phyloP scores from a whole-genome alignment of 164 flowering plant species.

The Magnolia sinica region DNA sequence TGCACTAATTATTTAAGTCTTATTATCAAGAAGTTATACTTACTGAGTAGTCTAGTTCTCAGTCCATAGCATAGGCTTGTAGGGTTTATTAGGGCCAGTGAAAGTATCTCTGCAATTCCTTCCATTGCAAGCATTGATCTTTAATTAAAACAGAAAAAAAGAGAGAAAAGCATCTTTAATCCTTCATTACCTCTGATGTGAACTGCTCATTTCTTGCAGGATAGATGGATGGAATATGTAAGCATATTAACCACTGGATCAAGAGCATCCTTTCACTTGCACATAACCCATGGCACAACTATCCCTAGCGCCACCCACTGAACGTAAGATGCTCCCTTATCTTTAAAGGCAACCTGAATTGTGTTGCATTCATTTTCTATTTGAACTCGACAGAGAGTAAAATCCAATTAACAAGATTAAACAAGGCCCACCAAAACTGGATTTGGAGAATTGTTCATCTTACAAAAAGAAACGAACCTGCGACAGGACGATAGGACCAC shows the following conservation, averaged over 20 bases:
- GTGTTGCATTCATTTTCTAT: conserved; percentile 88
- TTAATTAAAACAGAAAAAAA: neutral
- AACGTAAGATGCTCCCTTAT: conserved; percentile 47
- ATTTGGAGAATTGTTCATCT: neutral
- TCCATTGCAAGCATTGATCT: conserved; percentile 96
- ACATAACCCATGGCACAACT: conserved; percentile 97
- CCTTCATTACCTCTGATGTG: no score
- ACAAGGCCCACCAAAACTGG: neutral
- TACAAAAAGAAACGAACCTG: conserved; percentile 26
- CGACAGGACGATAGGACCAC: conserved; percentile 57
- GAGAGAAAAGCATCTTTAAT: neutral
- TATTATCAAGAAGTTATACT: conserved; percentile 15
- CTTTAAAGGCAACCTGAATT: conserved; percentile 56
- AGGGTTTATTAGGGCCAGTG: conserved; percentile 69
- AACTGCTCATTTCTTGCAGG: neutral
- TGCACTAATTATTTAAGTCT: neutral
- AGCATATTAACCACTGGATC: conserved; percentile 52
- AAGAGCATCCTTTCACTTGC: conserved; percentile 93
- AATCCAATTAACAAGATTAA: neutral
- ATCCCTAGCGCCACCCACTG: conserved; percentile 43
- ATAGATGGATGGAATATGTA: neutral
- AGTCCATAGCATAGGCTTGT: conserved; percentile 84
- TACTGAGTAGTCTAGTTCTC: conserved; percentile 98
- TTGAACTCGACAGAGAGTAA: conserved; percentile 26
- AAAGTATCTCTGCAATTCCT: conserved; percentile 92